phyloP scores from a whole-genome alignment of 1,284 basidiomycete genomes.

The Phellinidium pouzarii region DNA sequence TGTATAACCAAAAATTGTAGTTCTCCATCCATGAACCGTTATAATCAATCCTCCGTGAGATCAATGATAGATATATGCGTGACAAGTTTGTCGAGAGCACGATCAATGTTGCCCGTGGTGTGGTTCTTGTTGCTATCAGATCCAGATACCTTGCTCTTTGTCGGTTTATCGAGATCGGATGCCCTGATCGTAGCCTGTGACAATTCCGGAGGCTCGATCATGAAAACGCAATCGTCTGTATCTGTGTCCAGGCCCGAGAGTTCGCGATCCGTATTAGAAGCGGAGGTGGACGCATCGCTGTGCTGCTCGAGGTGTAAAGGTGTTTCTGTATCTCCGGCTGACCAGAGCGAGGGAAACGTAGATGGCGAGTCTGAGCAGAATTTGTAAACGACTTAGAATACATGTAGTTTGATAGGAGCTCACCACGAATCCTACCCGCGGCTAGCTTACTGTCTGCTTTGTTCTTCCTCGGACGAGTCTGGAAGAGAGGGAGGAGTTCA shows the following conservation, averaged over 20 bases:
- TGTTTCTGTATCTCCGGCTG: neutral
- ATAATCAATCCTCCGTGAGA: neutral
- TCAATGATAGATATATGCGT: conserved; percentile 3
- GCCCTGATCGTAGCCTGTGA: neutral
- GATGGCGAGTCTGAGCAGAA: neutral
- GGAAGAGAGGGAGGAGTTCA: conserved; percentile 49
- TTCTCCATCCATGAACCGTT: too few relatives aligned
- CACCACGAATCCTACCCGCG: conserved; percentile 41
- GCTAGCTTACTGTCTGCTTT: conserved; percentile 37
- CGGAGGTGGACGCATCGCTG: neutral
- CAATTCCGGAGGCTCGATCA: neutral
- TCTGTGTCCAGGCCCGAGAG: neutral
- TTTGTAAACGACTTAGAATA: neutral
- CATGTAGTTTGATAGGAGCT: conserved; percentile 16
- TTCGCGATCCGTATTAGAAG: neutral
- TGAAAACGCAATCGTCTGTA: neutral
- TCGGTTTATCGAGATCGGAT: neutral
- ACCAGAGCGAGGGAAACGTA: neutral
- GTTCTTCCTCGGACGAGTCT: conserved; percentile 36
- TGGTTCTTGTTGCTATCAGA: neutral
- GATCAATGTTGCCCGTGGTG: neutral
- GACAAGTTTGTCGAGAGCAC: neutral
- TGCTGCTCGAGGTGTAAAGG: neutral
- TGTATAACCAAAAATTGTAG: too few relatives aligned
- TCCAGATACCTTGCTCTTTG: too few relatives aligned